A percentile compares a stretch with the other conserved stretches of the same genome.
These are phyloP conservation scores for Adiantum capillusveneris DNA, from an alignment of 75 land plant species.

Conservation along the genomic window DNA sequence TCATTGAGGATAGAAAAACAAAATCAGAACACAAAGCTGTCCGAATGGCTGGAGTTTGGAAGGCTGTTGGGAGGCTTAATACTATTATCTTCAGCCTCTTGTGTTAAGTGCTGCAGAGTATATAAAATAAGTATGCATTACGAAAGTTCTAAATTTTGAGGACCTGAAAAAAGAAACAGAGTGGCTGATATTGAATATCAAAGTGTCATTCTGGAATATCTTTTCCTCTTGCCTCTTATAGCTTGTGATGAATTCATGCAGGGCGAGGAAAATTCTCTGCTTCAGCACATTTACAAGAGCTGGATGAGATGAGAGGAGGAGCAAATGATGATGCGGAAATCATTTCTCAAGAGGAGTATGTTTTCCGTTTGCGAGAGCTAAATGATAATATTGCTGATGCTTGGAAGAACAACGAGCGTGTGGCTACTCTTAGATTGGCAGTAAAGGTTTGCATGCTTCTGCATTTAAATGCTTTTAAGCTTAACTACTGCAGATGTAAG, in stretches of 20 bases:
- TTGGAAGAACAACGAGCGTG: constrained; percentile 69
- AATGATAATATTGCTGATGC: constrained; percentile 66
- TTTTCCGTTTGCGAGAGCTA: constrained; percentile 52
- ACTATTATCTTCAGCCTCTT: too few species aligned
- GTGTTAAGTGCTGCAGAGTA: too few species aligned
- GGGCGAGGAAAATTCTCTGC: constrained; percentile 40
- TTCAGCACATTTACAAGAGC: constrained; percentile 45
- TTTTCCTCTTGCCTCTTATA: neutral
- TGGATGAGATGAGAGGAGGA: constrained; percentile 48
- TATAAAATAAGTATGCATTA: too few species aligned
- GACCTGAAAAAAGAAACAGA: neutral
- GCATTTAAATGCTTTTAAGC: too few species aligned
- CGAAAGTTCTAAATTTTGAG: neutral
- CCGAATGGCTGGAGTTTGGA: too few species aligned
- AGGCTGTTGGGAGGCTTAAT: too few species aligned
- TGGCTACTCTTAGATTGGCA: constrained; percentile 53
- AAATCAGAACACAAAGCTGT: too few species aligned
- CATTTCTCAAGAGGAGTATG: constrained; percentile 60
- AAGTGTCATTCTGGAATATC: neutral
- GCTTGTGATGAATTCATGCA: constrained; percentile 12
- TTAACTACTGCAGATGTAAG: too few species aligned
- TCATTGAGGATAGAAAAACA: too few species aligned
- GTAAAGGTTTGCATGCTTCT: constrained; percentile 48
- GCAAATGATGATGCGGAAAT: constrained; percentile 37
- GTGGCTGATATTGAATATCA: neutral